A percentile compares a stretch with the other conserved stretches of the same genome.
phyloP scores from a whole-genome alignment of 1,139 yeast species.

The Candida smagusa region DNA sequence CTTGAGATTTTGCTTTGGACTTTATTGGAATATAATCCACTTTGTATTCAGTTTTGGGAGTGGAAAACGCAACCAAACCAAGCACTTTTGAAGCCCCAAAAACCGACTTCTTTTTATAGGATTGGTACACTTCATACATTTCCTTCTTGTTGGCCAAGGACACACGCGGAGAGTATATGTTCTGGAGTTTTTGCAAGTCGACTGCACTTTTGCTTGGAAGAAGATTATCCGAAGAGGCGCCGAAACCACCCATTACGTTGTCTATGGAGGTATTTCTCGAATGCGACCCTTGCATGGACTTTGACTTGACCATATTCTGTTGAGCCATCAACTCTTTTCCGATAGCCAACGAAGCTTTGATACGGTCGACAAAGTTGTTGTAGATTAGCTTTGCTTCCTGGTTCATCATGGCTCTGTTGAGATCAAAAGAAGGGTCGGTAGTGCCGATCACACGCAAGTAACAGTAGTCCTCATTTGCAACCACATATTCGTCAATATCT shows the following conservation, averaged over 20 bases:
- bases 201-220: slow-evolving; percentile 20
- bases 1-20: slow-evolving; percentile 7
- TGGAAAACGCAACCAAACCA: slow-evolving; percentile 33
- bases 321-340: slow-evolving; percentile 19
- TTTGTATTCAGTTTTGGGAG: slow-evolving; percentile 28
- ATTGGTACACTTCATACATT: slow-evolving; percentile 30
- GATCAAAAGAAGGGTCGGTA: slow-evolving; percentile 23
- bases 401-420: slow-evolving; percentile 30
- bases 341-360: slow-evolving; percentile 24
- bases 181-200: slow-evolving; percentile 30
- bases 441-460: slow-evolving; percentile 26
- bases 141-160: slow-evolving; percentile 6
- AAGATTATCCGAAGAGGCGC: not conserved
- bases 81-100: slow-evolving; percentile 30
- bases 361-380: slow-evolving; percentile 23
- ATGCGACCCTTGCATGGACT: not conserved
- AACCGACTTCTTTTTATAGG: slow-evolving; percentile 30
- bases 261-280: not conserved
- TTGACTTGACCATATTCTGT: not conserved
- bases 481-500: slow-evolving; percentile 33
- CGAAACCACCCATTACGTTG: not conserved
- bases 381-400: slow-evolving; percentile 32
- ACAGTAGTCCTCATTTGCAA: slow-evolving; percentile 31
- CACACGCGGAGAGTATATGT: slow-evolving; percentile 22
- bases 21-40: slow-evolving; percentile 20